Evolutionary conservation across 352 stramenopile species (phyloP).

Genomic region (Phytophthora ohioensis): DNA sequence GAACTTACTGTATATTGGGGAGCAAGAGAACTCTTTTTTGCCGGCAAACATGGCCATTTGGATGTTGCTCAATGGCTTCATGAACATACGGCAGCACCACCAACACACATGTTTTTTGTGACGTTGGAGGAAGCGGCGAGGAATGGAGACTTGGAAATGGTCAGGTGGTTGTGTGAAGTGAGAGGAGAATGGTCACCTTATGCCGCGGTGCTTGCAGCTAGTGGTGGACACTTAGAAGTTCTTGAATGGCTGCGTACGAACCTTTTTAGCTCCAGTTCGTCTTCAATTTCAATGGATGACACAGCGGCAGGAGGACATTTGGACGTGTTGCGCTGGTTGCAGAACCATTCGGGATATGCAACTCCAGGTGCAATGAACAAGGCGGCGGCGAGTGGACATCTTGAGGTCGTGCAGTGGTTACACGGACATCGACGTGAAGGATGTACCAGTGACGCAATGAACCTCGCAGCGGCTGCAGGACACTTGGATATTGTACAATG

Average conservation of each 20-base stretch:
- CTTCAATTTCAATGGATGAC: constrained; percentile 44
- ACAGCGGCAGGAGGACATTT: constrained; percentile 36
- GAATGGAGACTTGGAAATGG: constrained; percentile 41
- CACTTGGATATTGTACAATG: constrained; percentile 34
- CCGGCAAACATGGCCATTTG: constrained; percentile 42
- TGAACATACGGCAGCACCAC: constrained; percentile 39
- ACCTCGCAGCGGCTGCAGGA: constrained; percentile 25
- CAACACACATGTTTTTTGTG: constrained; percentile 54
- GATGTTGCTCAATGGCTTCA: constrained; percentile 44
- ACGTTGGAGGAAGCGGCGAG: constrained; percentile 44
- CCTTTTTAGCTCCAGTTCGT: constrained; percentile 44
- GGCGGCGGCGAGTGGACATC: constrained; percentile 54
- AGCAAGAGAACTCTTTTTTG: constrained; percentile 46
- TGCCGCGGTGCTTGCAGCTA: constrained; percentile 40
- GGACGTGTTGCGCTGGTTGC: constrained; percentile 37
- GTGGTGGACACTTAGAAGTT: constrained; percentile 41
- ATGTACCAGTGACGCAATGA: constrained; percentile 34
- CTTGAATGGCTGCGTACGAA: constrained; percentile 45
- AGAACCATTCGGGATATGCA: constrained; percentile 42
- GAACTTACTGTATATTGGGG: constrained; percentile 42
- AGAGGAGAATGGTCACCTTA: constrained; percentile 44
- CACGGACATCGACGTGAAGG: constrained; percentile 29
- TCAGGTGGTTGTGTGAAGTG: constrained; percentile 45
- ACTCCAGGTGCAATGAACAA: constrained; percentile 61
- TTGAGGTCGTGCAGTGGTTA: constrained; percentile 51